Evolutionary conservation across 2,329 filamentous ascomycete species (phyloP).

Genomic region (Ophiostoma novo-ulmi): DNA sequence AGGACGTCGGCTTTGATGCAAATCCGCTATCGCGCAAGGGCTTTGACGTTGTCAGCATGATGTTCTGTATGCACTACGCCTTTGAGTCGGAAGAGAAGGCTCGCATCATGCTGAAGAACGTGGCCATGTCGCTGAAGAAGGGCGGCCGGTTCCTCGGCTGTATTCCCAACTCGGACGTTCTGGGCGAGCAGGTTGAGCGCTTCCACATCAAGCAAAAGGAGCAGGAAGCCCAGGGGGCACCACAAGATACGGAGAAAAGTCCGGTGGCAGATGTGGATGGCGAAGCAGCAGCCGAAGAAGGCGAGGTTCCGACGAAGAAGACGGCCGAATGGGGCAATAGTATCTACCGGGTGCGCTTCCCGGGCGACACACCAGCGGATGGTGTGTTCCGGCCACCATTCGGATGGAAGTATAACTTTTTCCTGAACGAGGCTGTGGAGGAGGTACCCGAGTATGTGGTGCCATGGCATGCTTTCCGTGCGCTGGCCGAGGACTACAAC

Average conservation of each 20-base stretch:
- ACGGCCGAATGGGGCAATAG: conserved; percentile 85
- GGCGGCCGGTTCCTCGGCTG: conserved; percentile 91
- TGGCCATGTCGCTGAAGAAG: conserved; percentile 84
- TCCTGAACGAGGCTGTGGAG: conserved; percentile 91
- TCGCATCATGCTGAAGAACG: conserved; percentile 86
- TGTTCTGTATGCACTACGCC: conserved; percentile 99
- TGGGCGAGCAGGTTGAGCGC: conserved; percentile 70
- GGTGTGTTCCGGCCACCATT: conserved; percentile 91
- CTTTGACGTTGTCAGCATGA: conserved; percentile 96
- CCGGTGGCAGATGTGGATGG: conserved; percentile 33
- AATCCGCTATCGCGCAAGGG: conserved; percentile 67
- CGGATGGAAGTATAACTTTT: conserved; percentile 98
- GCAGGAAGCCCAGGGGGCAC: conserved; percentile 35
- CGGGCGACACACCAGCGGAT: conserved; percentile 73
- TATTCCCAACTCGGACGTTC: conserved; percentile 93
- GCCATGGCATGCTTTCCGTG: conserved; percentile 95
- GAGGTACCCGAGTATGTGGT: conserved; percentile 96
- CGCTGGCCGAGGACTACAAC: conserved; percentile 92
- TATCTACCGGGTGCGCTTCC: conserved; percentile 87
- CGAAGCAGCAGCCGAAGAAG: conserved; percentile 37
- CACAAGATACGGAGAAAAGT: conserved; percentile 35
- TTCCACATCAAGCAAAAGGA: conserved; percentile 53
- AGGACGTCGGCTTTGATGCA: conserved; percentile 81
- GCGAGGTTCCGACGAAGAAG: conserved; percentile 51
- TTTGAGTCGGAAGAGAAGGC: conserved; percentile 91